Evolutionary conservation across 345 rosid genomes (phyloP), one percentile per base, ranked within the genome.

Genomic region (Geranium brycei): DNA sequence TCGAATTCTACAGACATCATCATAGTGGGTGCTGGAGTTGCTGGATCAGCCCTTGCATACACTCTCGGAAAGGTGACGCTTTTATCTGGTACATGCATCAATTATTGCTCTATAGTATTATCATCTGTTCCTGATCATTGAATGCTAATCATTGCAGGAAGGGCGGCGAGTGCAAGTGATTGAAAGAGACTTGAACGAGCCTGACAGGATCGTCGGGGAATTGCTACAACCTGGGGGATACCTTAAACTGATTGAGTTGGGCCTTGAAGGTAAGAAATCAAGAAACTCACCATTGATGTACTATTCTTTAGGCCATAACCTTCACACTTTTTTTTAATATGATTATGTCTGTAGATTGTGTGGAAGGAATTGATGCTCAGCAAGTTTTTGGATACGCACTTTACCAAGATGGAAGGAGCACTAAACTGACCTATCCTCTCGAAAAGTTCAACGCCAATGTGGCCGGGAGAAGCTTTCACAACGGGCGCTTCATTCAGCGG

Each of bases 161-260:
- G 86, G 88, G 5, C 85, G 90, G 1, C 69, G 79, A 66, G 93
- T 87, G 61, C 87, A 66, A 47, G 85, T 87, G 66, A 81, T 87
- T 59, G 93, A 87, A 69, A 74, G 93, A 68, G 93, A 87, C 65
- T 78, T 84, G 72, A 69, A 81, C 0, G 89, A 82, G 81, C 93
- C 89, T 13, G 87, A 84, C 69, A 80, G 93, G 7, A 84, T 87
- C 59, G 93, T 84, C 64, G 93, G 93, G 4, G 93, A 87, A 70
- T 67, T 87, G 62, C 82, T 87, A 32, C 93, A 87, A 63, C 90
- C 93, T 17, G 90, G 93, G 0, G 89, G 93, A 13, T 87, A 84
- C 72, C 86, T 87, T 5, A 87, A 87, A 72, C 72, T 87, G 68
- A 74, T 87, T 7, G 93, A 87, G 72, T 69, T 87, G 73, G 92